Conservation (phyloP, 1,284 basidiomycete genomes). For the Microbotryum saponariae region DNA sequence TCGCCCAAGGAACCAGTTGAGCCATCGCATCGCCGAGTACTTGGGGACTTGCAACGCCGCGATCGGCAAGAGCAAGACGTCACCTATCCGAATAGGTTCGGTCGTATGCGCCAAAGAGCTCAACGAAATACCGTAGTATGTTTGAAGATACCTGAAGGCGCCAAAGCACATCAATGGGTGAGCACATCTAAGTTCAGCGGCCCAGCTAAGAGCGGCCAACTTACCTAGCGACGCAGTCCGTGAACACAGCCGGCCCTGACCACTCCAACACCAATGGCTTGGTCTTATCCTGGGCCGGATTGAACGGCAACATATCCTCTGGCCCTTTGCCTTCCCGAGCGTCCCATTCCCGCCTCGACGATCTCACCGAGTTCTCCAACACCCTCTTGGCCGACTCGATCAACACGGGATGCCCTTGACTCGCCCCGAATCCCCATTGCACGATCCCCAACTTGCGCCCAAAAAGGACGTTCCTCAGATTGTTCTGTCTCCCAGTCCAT, state of each 20-base stretch:
- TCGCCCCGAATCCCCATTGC: constrained; percentile 36
- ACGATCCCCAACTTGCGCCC: constrained; percentile 33
- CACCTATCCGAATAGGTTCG: constrained; percentile 29
- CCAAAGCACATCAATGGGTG: constrained; percentile 2
- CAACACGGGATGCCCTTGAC: constrained; percentile 34
- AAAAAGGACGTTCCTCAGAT: constrained; percentile 23
- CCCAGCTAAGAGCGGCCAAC: constrained; percentile 1
- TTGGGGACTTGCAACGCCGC: constrained; percentile 4
- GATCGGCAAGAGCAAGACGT: constrained; percentile 24
- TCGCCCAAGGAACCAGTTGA: constrained; percentile 9
- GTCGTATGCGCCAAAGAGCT: constrained; percentile 17
- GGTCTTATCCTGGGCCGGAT: constrained; percentile 7
- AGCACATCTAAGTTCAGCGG: background rate
- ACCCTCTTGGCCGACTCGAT: constrained; percentile 34
- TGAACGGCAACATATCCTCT: constrained; percentile 22
- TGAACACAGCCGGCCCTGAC: constrained; percentile 23
- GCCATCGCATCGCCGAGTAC: background rate
- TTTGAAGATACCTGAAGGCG: constrained; percentile 31
- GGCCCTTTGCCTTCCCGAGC: background rate
- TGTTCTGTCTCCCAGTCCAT: constrained; percentile 5
- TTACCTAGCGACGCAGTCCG: constrained; percentile 36
- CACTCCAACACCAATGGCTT: constrained; percentile 12
- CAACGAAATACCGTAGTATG: constrained; percentile 34
- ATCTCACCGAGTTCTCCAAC: constrained; percentile 18
- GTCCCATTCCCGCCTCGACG: background rate